A percentile compares a stretch with the other conserved stretches of the same genome.
Evolutionary conservation across 495 filamentous ascomycete species (phyloP).

Genomic region (Cryomyces minteri): DNA sequence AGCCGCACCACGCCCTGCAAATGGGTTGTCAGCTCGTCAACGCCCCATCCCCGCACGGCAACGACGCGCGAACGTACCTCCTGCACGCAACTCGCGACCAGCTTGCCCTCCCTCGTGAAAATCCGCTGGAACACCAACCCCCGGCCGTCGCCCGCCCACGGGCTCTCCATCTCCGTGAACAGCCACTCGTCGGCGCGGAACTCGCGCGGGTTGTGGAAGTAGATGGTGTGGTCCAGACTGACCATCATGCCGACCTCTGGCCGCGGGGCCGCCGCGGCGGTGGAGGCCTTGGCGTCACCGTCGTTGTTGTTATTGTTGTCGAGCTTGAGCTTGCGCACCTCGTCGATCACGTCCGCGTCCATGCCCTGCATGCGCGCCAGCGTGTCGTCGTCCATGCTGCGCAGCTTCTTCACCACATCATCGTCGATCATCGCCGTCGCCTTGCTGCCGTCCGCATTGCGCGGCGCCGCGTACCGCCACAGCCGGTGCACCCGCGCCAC

Average conservation of each 20-base stretch:
- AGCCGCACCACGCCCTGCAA: constrained; percentile 5
- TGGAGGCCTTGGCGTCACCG: constrained; percentile 7
- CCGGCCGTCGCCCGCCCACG: constrained; percentile 85
- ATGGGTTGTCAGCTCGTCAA: not conserved
- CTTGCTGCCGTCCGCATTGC: constrained; percentile 14
- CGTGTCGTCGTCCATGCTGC: constrained; percentile 2
- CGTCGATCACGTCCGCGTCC: constrained; percentile 11
- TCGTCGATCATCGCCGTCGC: constrained; percentile 21
- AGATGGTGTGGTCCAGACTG: constrained; percentile 81
- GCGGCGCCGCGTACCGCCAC: constrained; percentile 33
- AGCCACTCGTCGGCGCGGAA: constrained; percentile 90
- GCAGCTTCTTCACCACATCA: constrained; percentile 17
- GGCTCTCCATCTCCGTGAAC: constrained; percentile 75
- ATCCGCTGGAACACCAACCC: constrained; percentile 79
- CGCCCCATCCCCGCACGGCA: not conserved
- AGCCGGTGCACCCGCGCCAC: constrained; percentile 57
- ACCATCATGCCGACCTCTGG: constrained; percentile 85
- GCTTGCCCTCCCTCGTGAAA: constrained; percentile 59
- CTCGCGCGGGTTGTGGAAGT: constrained; percentile 70
- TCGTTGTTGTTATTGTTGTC: too few relatives aligned
- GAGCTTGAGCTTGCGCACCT: constrained; percentile 1
- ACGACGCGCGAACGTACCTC: constrained; percentile 29
- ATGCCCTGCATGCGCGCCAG: constrained; percentile 20
- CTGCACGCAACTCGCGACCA: constrained; percentile 77
- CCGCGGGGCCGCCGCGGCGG: constrained; percentile 4